phyloP scores from a whole-genome alignment of 805 yeast species.

The Hanseniaspora taiwanica region DNA sequence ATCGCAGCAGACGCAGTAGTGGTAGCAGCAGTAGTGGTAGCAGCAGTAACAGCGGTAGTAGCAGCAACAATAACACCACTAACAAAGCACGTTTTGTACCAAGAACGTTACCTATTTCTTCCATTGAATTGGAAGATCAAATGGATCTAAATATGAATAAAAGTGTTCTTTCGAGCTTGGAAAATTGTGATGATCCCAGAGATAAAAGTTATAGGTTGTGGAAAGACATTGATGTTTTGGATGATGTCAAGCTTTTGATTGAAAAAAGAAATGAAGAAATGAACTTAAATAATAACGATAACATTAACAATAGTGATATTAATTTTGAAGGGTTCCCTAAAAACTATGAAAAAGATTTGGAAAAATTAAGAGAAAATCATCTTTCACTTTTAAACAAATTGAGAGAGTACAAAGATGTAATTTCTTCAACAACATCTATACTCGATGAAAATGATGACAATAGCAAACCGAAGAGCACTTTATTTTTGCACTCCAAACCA shows the following conservation, averaged over 20 bases:
- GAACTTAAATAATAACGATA: not conserved
- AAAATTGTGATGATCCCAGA: not conserved
- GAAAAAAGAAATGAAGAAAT: constrained; percentile 21
- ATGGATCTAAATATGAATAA: not conserved
- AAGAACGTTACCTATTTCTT: not conserved
- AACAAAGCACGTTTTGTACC: not conserved
- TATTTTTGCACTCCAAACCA: too few species aligned
- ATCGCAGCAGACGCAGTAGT: not conserved
- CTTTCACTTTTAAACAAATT: constrained; percentile 25
- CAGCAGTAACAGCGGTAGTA: not conserved
- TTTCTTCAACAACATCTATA: constrained; percentile 11
- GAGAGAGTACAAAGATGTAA: constrained; percentile 17
- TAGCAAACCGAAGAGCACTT: too few species aligned
- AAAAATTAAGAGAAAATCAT: constrained; percentile 46
- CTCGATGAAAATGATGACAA: constrained; percentile 8
- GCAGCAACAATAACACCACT: not conserved
- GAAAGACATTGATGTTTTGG: constrained; percentile 78
- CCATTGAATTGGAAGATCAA: not conserved
- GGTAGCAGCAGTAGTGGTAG: not conserved
- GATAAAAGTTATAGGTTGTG: constrained; percentile 47
- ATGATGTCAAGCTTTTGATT: constrained; percentile 59
- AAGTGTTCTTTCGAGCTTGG: not conserved
- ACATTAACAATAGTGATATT: constrained; percentile 13
- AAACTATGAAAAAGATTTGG: constrained; percentile 24
- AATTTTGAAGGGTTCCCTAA: constrained; percentile 26